Evolutionary conservation across 2,329 filamentous ascomycete species (phyloP).

Genomic region (Teratosphaeria destructans): DNA sequence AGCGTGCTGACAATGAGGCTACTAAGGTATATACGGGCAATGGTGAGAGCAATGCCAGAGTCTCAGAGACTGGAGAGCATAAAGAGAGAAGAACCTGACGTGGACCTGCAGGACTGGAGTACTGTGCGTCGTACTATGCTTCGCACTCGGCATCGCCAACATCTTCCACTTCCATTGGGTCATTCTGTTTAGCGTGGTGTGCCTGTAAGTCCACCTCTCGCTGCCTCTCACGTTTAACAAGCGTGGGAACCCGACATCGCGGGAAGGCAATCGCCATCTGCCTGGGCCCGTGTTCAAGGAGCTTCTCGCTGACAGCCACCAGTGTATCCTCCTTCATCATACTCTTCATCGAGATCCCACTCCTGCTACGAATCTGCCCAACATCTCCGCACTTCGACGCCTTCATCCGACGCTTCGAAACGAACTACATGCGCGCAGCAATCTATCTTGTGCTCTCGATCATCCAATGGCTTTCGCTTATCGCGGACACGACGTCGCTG

Average conservation of each 20-base stretch:
- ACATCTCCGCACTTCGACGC: conserved; percentile 82
- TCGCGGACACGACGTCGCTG: conserved; percentile 54
- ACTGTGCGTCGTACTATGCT: conserved; percentile 53
- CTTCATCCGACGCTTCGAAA: conserved; percentile 83
- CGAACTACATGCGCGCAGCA: conserved; percentile 90
- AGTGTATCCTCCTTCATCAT: conserved; percentile 40
- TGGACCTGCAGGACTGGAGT: conserved; percentile 39
- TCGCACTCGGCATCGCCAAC: conserved; percentile 58
- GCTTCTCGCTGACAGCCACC: not conserved
- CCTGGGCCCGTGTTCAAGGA: not conserved
- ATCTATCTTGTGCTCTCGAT: conserved; percentile 74
- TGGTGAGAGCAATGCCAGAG: conserved; percentile 38
- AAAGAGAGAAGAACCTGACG: conserved; percentile 1
- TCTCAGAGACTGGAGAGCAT: not conserved
- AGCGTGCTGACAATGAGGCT: not conserved
- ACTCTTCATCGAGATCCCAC: conserved; percentile 61
- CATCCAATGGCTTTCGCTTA: conserved; percentile 74
- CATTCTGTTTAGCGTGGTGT: conserved; percentile 50
- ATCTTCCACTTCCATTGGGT: conserved; percentile 52
- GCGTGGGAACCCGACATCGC: not conserved
- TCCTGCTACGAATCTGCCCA: conserved; percentile 93
- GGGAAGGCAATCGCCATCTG: not conserved
- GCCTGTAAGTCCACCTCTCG: conserved; percentile 30
- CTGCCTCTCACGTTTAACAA: not conserved
- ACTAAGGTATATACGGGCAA: conserved; percentile 56